These are phyloP conservation scores for Sarocladium strictum DNA, from an alignment of 2,329 filamentous ascomycete genomes.

Conservation along the genomic window DNA sequence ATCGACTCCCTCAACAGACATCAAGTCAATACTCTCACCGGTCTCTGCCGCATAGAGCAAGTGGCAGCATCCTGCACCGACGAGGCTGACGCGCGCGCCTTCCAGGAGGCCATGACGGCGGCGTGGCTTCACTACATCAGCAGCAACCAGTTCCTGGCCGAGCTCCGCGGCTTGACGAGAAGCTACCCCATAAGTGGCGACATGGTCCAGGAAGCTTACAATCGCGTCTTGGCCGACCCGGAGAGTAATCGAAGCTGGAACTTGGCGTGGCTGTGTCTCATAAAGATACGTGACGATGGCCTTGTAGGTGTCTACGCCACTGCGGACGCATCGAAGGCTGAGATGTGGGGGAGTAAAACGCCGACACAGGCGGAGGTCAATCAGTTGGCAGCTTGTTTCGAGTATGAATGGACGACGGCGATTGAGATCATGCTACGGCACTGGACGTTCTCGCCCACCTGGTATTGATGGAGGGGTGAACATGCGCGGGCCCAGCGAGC, in stretches of 20 bases:
- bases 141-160: constrained; percentile 62
- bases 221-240: constrained; percentile 57
- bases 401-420: constrained; percentile 61
- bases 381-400: constrained; percentile 56
- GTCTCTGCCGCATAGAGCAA: constrained; percentile 66
- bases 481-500: constrained; percentile 55
- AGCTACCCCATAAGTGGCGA: constrained; percentile 63
- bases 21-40: constrained; percentile 67
- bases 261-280: constrained; percentile 64
- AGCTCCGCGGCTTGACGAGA: constrained; percentile 61
- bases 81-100: constrained; percentile 42
- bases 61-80: constrained; percentile 45
- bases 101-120: constrained; percentile 59
- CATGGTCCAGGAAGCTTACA: constrained; percentile 59
- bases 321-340: constrained; percentile 52
- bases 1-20: constrained; percentile 59
- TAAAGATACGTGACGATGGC: constrained; percentile 57
- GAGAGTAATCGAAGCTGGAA: constrained; percentile 69
- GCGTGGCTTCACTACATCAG: constrained; percentile 69
- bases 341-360: constrained; percentile 62
- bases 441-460: constrained; percentile 57
- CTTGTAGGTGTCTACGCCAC: constrained; percentile 57
- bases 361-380: constrained; percentile 51
- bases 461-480: too few species aligned
- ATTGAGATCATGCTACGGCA: constrained; percentile 62